phyloP scores from a whole-genome alignment of 2,329 filamentous ascomycete genomes.

The Karstenula rhodostoma region DNA sequence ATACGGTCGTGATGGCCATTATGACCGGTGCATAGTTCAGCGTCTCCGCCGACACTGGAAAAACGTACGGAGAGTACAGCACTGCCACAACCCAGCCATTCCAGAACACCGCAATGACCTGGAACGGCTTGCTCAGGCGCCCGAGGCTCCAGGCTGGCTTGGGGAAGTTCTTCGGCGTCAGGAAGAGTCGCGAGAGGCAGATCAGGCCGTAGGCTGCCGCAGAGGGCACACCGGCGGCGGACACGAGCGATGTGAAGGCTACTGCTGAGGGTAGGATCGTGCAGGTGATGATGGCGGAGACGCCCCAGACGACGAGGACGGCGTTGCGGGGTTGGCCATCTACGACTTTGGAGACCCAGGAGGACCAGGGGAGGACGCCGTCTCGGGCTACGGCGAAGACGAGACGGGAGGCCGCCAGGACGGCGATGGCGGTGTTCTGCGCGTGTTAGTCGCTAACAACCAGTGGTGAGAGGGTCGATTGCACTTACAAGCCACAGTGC shows the following conservation, averaged over 20 bases:
- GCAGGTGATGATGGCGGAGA: neutral
- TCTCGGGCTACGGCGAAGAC: neutral
- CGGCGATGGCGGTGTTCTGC: neutral
- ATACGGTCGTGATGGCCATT: neutral
- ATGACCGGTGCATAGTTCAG: neutral
- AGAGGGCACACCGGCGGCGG: neutral
- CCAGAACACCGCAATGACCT: neutral
- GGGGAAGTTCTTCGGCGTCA: neutral
- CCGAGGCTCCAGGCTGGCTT: neutral
- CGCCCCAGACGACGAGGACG: neutral
- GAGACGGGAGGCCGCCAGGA: neutral
- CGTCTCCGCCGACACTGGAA: neutral
- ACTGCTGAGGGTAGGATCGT: neutral
- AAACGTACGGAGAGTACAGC: neutral
- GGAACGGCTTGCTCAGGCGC: neutral
- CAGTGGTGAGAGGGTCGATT: neutral
- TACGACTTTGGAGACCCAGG: neutral
- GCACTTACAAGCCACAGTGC: neutral
- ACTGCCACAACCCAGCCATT: neutral
- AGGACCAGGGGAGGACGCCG: neutral
- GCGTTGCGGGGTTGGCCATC: neutral
- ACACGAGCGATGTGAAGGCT: neutral
- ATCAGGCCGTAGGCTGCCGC: neutral
- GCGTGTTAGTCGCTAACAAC: neutral
- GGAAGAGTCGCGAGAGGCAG: neutral